Evolutionary conservation across 345 rosid genomes (phyloP).

Genomic region (Brassica juncea): DNA sequence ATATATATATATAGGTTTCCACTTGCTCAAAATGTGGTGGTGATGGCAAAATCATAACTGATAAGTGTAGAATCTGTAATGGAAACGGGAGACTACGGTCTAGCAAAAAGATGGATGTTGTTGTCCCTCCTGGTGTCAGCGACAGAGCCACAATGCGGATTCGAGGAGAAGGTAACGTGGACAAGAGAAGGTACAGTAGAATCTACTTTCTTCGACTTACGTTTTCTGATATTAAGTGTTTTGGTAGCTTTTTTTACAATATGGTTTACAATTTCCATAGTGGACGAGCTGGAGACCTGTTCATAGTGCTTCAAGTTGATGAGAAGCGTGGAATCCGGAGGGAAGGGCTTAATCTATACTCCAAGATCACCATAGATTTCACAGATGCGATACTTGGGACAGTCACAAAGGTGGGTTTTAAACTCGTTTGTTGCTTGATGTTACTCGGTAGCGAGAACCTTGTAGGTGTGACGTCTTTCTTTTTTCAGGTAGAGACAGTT

Average conservation of each 20-base stretch:
- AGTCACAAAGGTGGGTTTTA: slow-evolving; percentile 53
- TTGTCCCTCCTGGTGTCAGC: slow-evolving; percentile 78
- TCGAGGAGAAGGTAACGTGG: slow-evolving; percentile 69
- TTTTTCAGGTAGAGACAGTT: slow-evolving; percentile 80
- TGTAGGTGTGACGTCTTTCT: slow-evolving; percentile 6
- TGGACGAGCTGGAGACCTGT: slow-evolving; percentile 75
- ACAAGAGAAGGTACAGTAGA: slow-evolving; percentile 59
- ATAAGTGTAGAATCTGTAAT: slow-evolving; percentile 60
- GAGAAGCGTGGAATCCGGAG: slow-evolving; percentile 78
- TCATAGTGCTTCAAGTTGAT: slow-evolving; percentile 60
- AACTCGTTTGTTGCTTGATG: slow-evolving; percentile 3
- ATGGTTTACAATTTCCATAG: slow-evolving; percentile 41
- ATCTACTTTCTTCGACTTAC: neutral
- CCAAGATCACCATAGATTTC: slow-evolving; percentile 70
- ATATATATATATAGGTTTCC: slow-evolving; percentile 57
- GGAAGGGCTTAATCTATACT: slow-evolving; percentile 78
- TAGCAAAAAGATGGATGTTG: slow-evolving; percentile 54
- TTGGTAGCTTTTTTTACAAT: neutral
- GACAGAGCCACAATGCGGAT: slow-evolving; percentile 74
- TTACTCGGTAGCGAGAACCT: slow-evolving; percentile 7
- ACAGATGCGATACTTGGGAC: slow-evolving; percentile 86
- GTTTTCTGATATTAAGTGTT: neutral
- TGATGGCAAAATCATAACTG: slow-evolving; percentile 75
- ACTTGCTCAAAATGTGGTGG: slow-evolving; percentile 85
- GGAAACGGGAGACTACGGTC: slow-evolving; percentile 67